phyloP scores from a whole-genome alignment of 2,329 filamentous ascomycete species.

The Myriangium duriaei region DNA sequence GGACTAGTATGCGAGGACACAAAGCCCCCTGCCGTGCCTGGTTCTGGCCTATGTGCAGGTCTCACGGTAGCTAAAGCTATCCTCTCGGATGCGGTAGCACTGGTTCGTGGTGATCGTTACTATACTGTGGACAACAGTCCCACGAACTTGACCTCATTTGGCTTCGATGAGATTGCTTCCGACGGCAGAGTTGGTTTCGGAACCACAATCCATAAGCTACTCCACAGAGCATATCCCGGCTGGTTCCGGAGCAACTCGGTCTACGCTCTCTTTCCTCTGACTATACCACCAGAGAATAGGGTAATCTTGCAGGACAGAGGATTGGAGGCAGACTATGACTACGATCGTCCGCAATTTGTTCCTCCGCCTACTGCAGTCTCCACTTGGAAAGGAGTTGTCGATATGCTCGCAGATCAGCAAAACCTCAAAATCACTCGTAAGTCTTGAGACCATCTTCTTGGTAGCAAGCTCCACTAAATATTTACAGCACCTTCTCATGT shows the following conservation, averaged over 20 bases:
- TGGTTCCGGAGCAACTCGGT: slow-evolving; percentile 34
- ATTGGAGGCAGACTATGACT: too few relatives aligned
- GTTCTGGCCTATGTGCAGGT: slow-evolving; percentile 61
- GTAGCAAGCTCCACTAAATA: too few relatives aligned
- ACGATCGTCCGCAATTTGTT: too few relatives aligned
- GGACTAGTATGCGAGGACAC: slow-evolving; percentile 65
- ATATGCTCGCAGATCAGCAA: too few relatives aligned
- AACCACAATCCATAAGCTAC: slow-evolving; percentile 35
- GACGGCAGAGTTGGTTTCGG: slow-evolving; percentile 22
- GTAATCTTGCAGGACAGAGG: too few relatives aligned
- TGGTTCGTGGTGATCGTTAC: slow-evolving; percentile 66
- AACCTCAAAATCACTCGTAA: too few relatives aligned
- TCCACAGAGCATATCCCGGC: slow-evolving; percentile 33
- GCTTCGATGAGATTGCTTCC: slow-evolving; percentile 13
- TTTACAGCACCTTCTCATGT: too few relatives aligned
- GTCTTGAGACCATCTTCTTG: too few relatives aligned
- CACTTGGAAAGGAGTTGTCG: too few relatives aligned
- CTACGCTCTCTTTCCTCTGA: slow-evolving; percentile 52
- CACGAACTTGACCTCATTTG: slow-evolving; percentile 6
- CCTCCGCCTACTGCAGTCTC: too few relatives aligned
- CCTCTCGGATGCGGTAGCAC: slow-evolving; percentile 61
- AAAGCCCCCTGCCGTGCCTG: slow-evolving; percentile 58
- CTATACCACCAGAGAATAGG: slow-evolving; percentile 53
- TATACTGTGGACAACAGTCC: slow-evolving; percentile 61
- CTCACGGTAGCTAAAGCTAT: slow-evolving; percentile 69